phyloP scores from a whole-genome alignment of 2,329 filamentous ascomycete species.

The Colletotrichum limetticola region DNA sequence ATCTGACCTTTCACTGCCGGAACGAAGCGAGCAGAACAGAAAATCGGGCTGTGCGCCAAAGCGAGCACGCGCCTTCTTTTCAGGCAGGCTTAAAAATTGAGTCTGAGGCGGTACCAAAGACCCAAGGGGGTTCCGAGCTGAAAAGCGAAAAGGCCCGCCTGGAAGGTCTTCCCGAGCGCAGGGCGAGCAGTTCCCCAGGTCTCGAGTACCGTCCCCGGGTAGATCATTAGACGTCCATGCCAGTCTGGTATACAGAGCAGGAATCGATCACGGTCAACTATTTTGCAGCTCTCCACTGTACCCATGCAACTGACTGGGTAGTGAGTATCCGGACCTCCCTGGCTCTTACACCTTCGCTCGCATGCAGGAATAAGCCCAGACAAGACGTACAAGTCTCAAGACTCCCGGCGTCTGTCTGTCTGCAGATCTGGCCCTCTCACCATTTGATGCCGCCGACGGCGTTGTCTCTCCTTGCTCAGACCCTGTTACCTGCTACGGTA shows the following conservation, averaged over 20 bases:
- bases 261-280: not conserved
- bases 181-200: not conserved
- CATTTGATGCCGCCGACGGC: not conserved
- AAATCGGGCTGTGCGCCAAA: conserved; percentile 12
- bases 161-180: conserved; percentile 20
- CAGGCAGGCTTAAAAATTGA: not conserved
- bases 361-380: not conserved
- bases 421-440: not conserved
- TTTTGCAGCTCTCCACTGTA: too few relatives aligned
- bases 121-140: conserved; percentile 12
- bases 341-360: not conserved
- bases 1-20: conserved; percentile 20
- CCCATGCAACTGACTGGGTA: too few relatives aligned
- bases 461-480: not conserved
- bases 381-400: not conserved
- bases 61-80: not conserved
- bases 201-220: too few relatives aligned
- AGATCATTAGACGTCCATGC: not conserved
- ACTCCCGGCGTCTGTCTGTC: not conserved
- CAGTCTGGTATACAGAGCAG: not conserved
- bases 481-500: not conserved
- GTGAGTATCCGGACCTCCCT: not conserved
- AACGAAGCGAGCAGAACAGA: conserved; percentile 1
- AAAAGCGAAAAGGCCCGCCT: not conserved
- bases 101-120: conserved; percentile 3